phyloP scores from a whole-genome alignment of 176 grass and related monocot species.

The Elaeis guineensis region DNA sequence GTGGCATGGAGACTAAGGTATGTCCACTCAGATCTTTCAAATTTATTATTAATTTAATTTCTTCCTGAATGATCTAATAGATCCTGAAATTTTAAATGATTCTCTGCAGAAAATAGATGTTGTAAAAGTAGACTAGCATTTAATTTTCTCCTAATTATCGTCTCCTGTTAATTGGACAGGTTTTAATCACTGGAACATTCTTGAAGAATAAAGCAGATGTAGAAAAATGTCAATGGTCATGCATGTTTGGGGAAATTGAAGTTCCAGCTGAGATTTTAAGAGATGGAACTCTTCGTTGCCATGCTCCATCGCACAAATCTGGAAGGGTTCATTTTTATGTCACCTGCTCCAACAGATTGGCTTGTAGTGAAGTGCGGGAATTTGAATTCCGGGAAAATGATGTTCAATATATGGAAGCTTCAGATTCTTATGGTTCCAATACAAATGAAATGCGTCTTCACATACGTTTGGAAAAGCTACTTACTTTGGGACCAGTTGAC shows the following conservation, averaged over 20 bases:
- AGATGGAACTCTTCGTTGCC: slow-evolving; percentile 76
- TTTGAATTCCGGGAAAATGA: slow-evolving; percentile 67
- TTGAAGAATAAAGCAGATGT: slow-evolving; percentile 75
- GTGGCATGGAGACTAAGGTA: slow-evolving; percentile 60
- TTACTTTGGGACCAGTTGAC: slow-evolving; percentile 55
- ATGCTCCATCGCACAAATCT: slow-evolving; percentile 58
- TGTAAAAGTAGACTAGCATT: too few species aligned
- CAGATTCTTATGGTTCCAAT: slow-evolving; percentile 26
- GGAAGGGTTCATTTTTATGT: slow-evolving; percentile 89
- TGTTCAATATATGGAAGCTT: slow-evolving; percentile 40
- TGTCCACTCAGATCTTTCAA: neutral
- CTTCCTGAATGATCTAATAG: too few species aligned
- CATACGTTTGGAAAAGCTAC: slow-evolving; percentile 82
- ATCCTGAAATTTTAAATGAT: too few species aligned
- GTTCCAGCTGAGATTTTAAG: slow-evolving; percentile 68
- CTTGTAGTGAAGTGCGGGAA: slow-evolving; percentile 95
- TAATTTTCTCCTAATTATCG: slow-evolving; percentile 13
- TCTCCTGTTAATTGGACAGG: slow-evolving; percentile 34
- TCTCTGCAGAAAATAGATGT: too few species aligned
- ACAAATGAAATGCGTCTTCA: slow-evolving; percentile 85
- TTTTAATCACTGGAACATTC: slow-evolving; percentile 89
- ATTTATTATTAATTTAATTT: too few species aligned
- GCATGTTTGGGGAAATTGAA: slow-evolving; percentile 97
- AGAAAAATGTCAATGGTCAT: slow-evolving; percentile 86
- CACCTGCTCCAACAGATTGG: slow-evolving; percentile 88